A percentile compares a stretch with the other conserved stretches of the same genome.
Evolutionary conservation across 148 eudicot species (phyloP).

Genomic region (Cornus controversa): DNA sequence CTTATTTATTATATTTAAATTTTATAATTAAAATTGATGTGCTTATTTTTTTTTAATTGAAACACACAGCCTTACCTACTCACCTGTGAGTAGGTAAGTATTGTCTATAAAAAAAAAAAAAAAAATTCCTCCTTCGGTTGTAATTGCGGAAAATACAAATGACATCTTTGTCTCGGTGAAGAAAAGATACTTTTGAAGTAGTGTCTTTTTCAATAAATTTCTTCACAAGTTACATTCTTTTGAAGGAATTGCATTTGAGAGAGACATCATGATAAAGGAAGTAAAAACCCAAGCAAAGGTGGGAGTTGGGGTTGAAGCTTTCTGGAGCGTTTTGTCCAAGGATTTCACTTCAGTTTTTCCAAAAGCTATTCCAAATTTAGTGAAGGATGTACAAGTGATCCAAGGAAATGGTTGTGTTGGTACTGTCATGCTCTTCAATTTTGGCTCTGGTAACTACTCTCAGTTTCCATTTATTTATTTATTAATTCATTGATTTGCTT

Average conservation of each 20-base stretch:
- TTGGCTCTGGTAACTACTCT: constrained; percentile 10
- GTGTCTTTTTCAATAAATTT: not conserved
- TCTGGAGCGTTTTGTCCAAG: constrained; percentile 21
- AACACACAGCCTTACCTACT: too few relatives aligned
- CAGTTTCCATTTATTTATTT: not conserved
- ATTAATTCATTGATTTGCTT: too few relatives aligned
- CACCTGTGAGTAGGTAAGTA: too few relatives aligned
- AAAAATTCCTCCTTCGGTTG: too few relatives aligned
- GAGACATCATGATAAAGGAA: constrained; percentile 19
- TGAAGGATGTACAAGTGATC: constrained; percentile 14
- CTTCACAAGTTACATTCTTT: not conserved
- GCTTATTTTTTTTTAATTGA: too few relatives aligned
- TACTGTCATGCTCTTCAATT: constrained; percentile 19
- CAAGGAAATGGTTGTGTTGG: constrained; percentile 28
- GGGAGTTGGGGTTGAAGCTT: constrained; percentile 13
- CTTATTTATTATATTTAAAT: too few relatives aligned
- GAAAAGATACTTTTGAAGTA: not conserved
- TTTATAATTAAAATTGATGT: too few relatives aligned
- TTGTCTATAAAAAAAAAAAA: too few relatives aligned
- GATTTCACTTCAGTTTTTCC: constrained; percentile 7
- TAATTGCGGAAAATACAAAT: not conserved
- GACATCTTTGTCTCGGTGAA: not conserved
- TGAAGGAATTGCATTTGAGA: not conserved
- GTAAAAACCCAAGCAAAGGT: constrained; percentile 14
- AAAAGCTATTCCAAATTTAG: constrained; percentile 15